Conservation (phyloP, 2,329 filamentous ascomycete species). For the Grosmannia huntii region DNA sequence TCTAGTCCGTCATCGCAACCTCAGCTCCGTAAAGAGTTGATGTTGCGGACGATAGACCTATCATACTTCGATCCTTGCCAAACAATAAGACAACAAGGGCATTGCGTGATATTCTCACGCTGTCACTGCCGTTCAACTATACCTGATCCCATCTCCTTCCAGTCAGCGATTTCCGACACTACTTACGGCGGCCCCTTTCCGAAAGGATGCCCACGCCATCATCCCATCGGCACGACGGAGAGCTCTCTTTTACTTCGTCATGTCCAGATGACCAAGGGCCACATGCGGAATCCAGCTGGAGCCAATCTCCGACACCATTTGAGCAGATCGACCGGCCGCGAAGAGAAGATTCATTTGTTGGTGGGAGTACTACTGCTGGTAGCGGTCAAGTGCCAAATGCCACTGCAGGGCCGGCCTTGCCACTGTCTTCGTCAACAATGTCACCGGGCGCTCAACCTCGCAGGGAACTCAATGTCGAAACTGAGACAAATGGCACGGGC, state of each 20-base stretch:
- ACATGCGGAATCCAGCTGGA: constrained; percentile 16
- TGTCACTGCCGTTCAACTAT: background rate
- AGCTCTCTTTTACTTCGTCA: constrained; percentile 24
- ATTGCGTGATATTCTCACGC: background rate
- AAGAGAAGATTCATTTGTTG: background rate
- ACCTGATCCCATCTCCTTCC: background rate
- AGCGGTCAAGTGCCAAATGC: background rate
- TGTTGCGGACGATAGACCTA: background rate
- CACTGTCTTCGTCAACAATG: constrained; percentile 27
- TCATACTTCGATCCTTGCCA: background rate
- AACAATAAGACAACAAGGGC: background rate
- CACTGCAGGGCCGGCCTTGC: constrained; percentile 10
- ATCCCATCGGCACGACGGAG: constrained; percentile 8
- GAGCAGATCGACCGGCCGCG: background rate
- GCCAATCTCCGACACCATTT: constrained; percentile 9
- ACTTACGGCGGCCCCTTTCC: background rate
- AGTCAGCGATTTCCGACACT: background rate
- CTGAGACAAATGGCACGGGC: constrained; percentile 9
- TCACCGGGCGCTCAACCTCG: constrained; percentile 27
- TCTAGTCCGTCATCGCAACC: background rate
- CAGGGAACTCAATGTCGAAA: background rate
- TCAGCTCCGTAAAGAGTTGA: background rate
- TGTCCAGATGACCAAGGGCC: constrained; percentile 29
- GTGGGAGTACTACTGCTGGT: background rate
- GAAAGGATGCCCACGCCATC: constrained; percentile 14